Percentiles rank a stretch among this genome's conserved stretches.
phyloP scores from a whole-genome alignment of 805 yeast genomes.

The Huiozyma naganishii region DNA sequence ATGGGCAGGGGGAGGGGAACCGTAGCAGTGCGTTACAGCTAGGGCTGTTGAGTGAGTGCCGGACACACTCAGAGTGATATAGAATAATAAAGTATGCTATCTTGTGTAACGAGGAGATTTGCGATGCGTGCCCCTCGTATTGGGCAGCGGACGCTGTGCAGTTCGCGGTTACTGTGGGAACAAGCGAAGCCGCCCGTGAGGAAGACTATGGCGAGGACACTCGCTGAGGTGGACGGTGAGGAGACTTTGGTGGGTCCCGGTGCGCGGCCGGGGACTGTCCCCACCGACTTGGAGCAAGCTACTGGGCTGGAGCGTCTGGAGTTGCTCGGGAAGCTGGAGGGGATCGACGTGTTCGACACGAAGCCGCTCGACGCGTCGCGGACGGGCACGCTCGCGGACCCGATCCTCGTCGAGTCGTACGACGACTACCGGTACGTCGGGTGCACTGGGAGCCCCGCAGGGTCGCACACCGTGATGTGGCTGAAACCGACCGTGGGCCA shows the following conservation, averaged over 20 bases:
- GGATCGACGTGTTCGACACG: conserved; percentile 86
- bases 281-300: conserved; percentile 91
- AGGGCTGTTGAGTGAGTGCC: too few species aligned
- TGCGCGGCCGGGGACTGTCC: conserved; percentile 75
- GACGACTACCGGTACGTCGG: conserved; percentile 93
- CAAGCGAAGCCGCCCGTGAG: neutral
- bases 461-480: conserved; percentile 87
- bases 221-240: conserved; percentile 72
- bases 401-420: conserved; percentile 80
- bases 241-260: conserved; percentile 82
- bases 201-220: conserved; percentile 43
- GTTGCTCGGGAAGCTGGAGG: conserved; percentile 86
- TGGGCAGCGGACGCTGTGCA: too few species aligned
- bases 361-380: conserved; percentile 83
- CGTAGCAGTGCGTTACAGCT: too few species aligned
- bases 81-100: too few species aligned
- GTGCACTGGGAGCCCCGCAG: conserved; percentile 93
- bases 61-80: too few species aligned
- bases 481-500: conserved; percentile 73
- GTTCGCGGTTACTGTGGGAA: too few species aligned
- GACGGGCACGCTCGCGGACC: conserved; percentile 82
- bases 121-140: too few species aligned
- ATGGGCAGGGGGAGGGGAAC: neutral
- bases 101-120: too few species aligned
- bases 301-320: conserved; percentile 98